A percentile compares a stretch with the other conserved stretches of the same genome.
Evolutionary conservation across 495 filamentous ascomycete species (phyloP).

Genomic region (Aspergillus olivimuriae): DNA sequence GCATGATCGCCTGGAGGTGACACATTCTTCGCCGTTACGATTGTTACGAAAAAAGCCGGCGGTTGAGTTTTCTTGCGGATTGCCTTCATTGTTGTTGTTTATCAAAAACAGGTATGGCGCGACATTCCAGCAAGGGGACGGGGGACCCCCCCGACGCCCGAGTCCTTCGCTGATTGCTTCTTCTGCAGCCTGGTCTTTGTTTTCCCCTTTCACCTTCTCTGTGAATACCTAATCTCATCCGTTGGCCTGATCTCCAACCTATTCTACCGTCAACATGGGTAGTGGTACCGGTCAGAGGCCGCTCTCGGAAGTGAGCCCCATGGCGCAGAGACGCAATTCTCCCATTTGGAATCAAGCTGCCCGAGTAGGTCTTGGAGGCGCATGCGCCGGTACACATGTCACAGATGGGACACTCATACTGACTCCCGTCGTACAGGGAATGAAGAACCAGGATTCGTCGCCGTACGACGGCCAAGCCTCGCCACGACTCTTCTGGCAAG

Average conservation of each 20-base stretch:
- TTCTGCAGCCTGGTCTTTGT: conserved; percentile 6
- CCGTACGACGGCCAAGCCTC: conserved; percentile 69
- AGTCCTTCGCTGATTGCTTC: not conserved
- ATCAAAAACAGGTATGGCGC: conserved; percentile 15
- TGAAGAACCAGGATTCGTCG: conserved; percentile 60
- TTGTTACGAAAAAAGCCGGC: conserved; percentile 24
- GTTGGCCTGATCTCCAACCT: conserved; percentile 1
- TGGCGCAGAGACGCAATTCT: conserved; percentile 61
- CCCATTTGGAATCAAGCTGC: conserved; percentile 65
- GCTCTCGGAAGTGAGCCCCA: conserved; percentile 49
- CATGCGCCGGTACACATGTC: not conserved
- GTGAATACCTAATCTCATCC: conserved; percentile 2
- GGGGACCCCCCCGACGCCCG: not conserved
- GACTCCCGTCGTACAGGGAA: conserved; percentile 11
- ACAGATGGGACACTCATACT: conserved; percentile 21
- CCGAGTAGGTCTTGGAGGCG: conserved; percentile 49
- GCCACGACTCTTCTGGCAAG: conserved; percentile 80
- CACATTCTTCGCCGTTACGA: conserved; percentile 23
- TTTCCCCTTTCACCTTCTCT: conserved; percentile 8
- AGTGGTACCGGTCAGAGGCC: conserved; percentile 40
- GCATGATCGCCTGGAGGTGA: conserved; percentile 20
- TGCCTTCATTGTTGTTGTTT: conserved; percentile 12
- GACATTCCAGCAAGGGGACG: conserved; percentile 16
- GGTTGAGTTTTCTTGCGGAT: not conserved
- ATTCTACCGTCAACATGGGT: conserved; percentile 28